These are phyloP conservation scores for Elaeis guineensis DNA, from an alignment of 176 grass and related monocot species.

Conservation along the genomic window DNA sequence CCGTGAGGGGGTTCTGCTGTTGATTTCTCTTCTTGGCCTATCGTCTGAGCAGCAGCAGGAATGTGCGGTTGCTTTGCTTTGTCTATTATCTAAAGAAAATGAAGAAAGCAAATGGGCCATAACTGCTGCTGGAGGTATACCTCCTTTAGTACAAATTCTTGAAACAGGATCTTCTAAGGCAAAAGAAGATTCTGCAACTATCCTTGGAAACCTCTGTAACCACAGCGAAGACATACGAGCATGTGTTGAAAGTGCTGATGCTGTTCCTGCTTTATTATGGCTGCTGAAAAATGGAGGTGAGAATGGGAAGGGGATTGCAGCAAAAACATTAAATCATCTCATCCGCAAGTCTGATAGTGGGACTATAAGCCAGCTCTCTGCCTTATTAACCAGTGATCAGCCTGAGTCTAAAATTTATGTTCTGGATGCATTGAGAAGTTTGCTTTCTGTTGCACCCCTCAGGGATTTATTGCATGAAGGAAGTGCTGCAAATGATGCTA, in stretches of 20 bases:
- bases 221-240: conserved; percentile 99
- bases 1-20: conserved; percentile 90
- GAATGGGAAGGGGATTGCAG: conserved; percentile 96
- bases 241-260: conserved; percentile 99
- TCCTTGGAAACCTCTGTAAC: conserved; percentile 96
- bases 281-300: conserved; percentile 98
- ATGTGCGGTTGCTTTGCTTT: conserved; percentile 91
- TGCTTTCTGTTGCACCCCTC: conserved; percentile 90
- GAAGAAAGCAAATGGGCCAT: conserved; percentile 99
- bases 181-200: conserved; percentile 99
- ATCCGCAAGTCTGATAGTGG: conserved; percentile 98
- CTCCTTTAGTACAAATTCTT: conserved; percentile 98
- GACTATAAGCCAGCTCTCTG: conserved; percentile 93
- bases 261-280: conserved; percentile 96
- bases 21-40: conserved; percentile 98
- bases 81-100: conserved; percentile 91
- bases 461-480: conserved; percentile 97
- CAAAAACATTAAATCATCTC: conserved; percentile 94
- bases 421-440: conserved; percentile 87
- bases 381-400: conserved; percentile 90
- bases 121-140: conserved; percentile 98
- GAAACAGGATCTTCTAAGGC: conserved; percentile 96
- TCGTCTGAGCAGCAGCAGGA: conserved; percentile 99
- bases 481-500: conserved; percentile 90
- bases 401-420: conserved; percentile 98